Evolutionary conservation across 495 filamentous ascomycete genomes (phyloP), one percentile per base, ranked within the genome.

Genomic region (Penicillium herquei): DNA sequence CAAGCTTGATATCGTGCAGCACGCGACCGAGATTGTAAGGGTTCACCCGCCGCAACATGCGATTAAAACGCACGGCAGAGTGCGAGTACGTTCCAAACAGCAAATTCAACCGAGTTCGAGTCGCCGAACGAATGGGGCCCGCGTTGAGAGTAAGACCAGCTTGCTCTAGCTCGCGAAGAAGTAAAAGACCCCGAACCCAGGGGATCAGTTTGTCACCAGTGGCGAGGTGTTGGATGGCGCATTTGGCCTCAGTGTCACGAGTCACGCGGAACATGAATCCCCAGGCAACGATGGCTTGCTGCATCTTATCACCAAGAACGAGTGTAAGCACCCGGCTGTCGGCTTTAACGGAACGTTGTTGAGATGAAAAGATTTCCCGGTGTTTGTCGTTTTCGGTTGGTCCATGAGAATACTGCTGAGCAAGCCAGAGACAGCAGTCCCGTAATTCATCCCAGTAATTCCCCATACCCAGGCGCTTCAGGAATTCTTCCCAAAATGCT

Each of bases 281-380:
- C 83, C 83, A 86, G n/a, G 72, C 64, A 31, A 86, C 74, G 39
- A 86, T 72, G 11, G 79, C 80, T 32, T 70, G 70, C 61, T 81
- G 80, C 59, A 82, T 73, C 6, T 67, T 56, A 0, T 54, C 62
- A 14, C 48, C 67, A 59, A 85, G 84, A 33, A 85, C 73, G 3
- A 63, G 62, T 18, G 59, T 61, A 0, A 82, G 70, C 21, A 72
- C 64, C 13, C 61, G 53, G 37, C 54, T 51, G 14, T 65, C 64
- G 10, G 50, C 56, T 31, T 26, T n/a, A 3, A 51, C 10, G 3
- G 35, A 1, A n/a, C 35, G 18, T 26, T 1, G 16, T 21, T 51
- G 34, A 11, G 37, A 32, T 32, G n/a, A 14, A 11, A 37, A 26
- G 3, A 39, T 49, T 8, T n/a, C 14, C 4, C 8, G 32, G 10